Conservation (phyloP, 805 yeast species). For the Nakazawaea ishiwadae region DNA sequence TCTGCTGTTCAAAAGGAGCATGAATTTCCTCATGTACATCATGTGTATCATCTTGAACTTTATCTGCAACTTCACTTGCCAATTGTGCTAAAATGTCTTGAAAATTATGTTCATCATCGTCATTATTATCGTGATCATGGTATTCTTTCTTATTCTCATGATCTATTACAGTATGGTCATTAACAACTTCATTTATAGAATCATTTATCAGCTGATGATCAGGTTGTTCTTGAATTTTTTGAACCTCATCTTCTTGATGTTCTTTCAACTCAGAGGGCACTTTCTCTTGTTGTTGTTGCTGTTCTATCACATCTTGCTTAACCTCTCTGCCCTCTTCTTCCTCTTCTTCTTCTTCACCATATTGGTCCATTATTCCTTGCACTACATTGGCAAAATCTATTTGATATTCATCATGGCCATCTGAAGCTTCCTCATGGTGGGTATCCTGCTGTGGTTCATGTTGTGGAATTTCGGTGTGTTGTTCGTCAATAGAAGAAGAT, state of each 20-base stretch:
- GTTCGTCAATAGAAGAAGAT: no score
- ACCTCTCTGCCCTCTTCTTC: no score
- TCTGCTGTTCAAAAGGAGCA: no score
- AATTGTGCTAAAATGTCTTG: slow-evolving; percentile 10
- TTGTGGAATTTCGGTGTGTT: not conserved
- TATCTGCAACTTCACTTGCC: slow-evolving; percentile 8
- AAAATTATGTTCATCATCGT: slow-evolving; percentile 5
- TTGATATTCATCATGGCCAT: slow-evolving; percentile 3
- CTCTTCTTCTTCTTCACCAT: slow-evolving; percentile 4
- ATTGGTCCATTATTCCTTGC: slow-evolving; percentile 10
- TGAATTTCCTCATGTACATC: slow-evolving; percentile 16
- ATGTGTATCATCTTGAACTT: slow-evolving; percentile 10
- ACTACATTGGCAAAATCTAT: slow-evolving; percentile 12
- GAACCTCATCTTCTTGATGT: not conserved
- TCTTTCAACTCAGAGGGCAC: not conserved
- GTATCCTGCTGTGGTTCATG: not conserved
- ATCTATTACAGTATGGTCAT: not conserved
- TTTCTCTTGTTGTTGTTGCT: no score
- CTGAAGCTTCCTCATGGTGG: not conserved
- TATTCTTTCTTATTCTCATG: not conserved
- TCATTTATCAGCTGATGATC: no score
- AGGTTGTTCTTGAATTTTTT: no score
- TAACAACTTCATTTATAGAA: not conserved
- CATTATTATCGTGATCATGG: not conserved
- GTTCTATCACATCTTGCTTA: no score